Base-by-base conservation (phyloP, 495 filamentous ascomycete species). In the Friedmanniomyces simplex region DNA sequence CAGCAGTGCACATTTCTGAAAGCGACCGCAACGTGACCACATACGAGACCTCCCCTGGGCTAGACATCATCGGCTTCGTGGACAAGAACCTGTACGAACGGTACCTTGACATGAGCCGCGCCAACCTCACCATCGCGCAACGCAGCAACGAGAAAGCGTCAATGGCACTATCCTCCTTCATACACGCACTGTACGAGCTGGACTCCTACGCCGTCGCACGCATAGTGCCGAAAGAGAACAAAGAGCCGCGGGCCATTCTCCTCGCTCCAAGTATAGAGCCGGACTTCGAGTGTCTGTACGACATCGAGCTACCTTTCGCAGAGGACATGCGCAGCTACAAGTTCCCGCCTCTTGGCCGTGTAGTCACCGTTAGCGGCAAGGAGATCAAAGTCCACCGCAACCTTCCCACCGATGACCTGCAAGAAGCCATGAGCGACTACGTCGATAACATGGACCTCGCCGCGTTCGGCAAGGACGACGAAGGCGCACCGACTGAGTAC, bases 391-490 rank as follows among this genome's bases (percentile, higher is more conserved):
- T 95, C 54, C 93, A 99, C 71, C 84, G 91, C 16, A 85, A 94
- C 61, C 78, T 99, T 3, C 94, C 94, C 1, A 82, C 70, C n/a
- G 76, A 84, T 14, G 79, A 85, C 6, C 72, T 97, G 55, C 76
- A 80, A 39, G 68, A 83, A 34, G 84, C 88, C 1, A 95, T 97
- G 91, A 84, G 82, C 64, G 82, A 87, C 57, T 96, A 90, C 65
- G 89, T 99, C 1, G 88, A 96, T 64, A 82, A 78, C 41, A 97
- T 99, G 94, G 91, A 99, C 65, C 73, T 99, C 2, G 85, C 84
- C 24, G 72, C 62, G 0, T 79, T 78, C 52, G 77, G 71, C 22
- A 73, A 71, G 36, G 80, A 87, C 64, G 87, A 91, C 24, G 82
- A 91, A 59, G 89, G 85, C 84, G 87, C 70, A 67, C 75, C 76